Evolutionary conservation across 805 yeast species (phyloP).

Genomic region (Helenozyma baotianmanensis): DNA sequence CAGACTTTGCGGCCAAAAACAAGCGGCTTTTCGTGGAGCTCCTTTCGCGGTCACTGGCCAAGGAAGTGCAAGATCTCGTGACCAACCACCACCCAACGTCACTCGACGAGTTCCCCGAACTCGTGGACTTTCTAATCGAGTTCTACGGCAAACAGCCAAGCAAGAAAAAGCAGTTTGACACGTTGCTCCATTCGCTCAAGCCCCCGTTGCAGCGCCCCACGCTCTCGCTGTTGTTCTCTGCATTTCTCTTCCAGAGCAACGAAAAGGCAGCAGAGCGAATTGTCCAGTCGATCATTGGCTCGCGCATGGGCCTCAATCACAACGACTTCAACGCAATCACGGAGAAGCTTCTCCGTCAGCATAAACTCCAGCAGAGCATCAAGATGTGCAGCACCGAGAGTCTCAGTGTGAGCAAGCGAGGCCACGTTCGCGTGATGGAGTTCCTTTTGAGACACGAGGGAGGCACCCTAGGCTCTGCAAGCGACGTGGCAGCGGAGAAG

Average conservation of each 20-base stretch:
- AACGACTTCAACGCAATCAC: slow-evolving; percentile 26
- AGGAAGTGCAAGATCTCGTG: neutral
- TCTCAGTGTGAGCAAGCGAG: slow-evolving; percentile 20
- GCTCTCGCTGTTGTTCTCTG: slow-evolving; percentile 27
- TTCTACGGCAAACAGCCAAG: slow-evolving; percentile 16
- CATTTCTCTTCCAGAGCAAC: slow-evolving; percentile 24
- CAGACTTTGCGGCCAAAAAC: slow-evolving; percentile 4
- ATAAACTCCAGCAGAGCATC: slow-evolving; percentile 22
- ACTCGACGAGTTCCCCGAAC: slow-evolving; percentile 4
- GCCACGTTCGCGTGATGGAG: slow-evolving; percentile 21
- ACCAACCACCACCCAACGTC: slow-evolving; percentile 5
- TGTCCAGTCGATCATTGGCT: slow-evolving; percentile 24
- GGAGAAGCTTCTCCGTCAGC: slow-evolving; percentile 21
- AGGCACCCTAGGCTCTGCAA: neutral
- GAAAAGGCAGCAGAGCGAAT: slow-evolving; percentile 27
- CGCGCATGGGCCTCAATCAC: slow-evolving; percentile 22
- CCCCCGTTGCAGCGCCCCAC: slow-evolving; percentile 32
- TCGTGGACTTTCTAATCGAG: slow-evolving; percentile 13
- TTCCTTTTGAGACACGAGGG: slow-evolving; percentile 4
- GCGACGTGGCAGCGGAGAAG: neutral
- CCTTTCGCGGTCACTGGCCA: neutral
- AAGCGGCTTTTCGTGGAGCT: slow-evolving; percentile 1
- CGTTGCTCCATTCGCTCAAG: slow-evolving; percentile 17
- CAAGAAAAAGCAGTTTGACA: slow-evolving; percentile 12
- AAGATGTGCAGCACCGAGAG: slow-evolving; percentile 18